Evolutionary conservation across 306 rosid genomes (phyloP).

Genomic region (Trifolium fragiferum): DNA sequence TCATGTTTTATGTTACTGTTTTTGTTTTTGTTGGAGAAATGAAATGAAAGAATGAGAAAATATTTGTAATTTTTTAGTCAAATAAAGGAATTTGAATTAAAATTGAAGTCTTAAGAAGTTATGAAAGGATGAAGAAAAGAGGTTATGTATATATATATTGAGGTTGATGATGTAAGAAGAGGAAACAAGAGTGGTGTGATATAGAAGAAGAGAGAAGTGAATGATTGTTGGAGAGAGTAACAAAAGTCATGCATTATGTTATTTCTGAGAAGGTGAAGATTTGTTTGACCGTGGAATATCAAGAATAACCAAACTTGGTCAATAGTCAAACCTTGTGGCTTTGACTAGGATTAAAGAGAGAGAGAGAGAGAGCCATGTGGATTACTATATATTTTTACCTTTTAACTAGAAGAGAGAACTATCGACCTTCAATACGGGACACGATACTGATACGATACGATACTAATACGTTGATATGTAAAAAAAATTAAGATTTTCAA

Average conservation of each 20-base stretch:
- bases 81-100: slow-evolving; percentile 32
- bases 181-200: slow-evolving; percentile 6
- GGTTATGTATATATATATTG: slow-evolving; percentile 29
- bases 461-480: too few relatives aligned
- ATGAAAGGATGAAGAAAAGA: slow-evolving; percentile 39
- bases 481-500: too few relatives aligned
- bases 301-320: slow-evolving; percentile 46
- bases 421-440: too few relatives aligned
- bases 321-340: slow-evolving; percentile 86
- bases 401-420: too few relatives aligned
- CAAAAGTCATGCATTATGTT: slow-evolving; percentile 46
- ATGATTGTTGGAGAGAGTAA: background rate
- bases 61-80: slow-evolving; percentile 34
- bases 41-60: background rate
- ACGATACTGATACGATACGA: too few relatives aligned
- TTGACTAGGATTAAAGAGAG: slow-evolving; percentile 61
- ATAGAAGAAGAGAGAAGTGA: background rate
- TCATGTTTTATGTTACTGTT: slow-evolving; percentile 45
- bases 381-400: too few relatives aligned
- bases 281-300: slow-evolving; percentile 87
- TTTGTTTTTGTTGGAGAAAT: slow-evolving; percentile 26
- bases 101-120: slow-evolving; percentile 36
- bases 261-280: slow-evolving; percentile 61
- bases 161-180: slow-evolving; percentile 12
- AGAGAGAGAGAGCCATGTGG: background rate